These are phyloP conservation scores for Rhizopogon rudus DNA, from an alignment of 768 basidiomycete genomes.

Conservation along the genomic window DNA sequence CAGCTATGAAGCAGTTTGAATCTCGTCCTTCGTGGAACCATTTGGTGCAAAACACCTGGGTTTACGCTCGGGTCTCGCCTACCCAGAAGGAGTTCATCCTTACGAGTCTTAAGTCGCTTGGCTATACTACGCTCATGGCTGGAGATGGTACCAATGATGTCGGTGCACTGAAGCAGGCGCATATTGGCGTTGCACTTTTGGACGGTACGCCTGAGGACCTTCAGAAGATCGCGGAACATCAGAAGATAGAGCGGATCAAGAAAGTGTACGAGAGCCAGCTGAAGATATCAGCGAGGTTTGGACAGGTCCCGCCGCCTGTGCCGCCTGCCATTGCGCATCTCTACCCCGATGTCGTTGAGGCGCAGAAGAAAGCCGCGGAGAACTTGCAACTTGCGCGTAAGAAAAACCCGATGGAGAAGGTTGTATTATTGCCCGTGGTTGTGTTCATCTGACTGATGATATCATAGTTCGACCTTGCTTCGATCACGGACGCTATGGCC, in stretches of 20 bases:
- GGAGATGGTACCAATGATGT: slow-evolving; percentile 99
- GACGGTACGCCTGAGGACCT: slow-evolving; percentile 92
- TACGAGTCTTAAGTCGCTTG: slow-evolving; percentile 81
- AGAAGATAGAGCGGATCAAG: slow-evolving; percentile 85
- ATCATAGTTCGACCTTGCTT: slow-evolving; percentile 65
- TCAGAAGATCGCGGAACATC: slow-evolving; percentile 90
- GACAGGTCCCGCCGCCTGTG: slow-evolving; percentile 90
- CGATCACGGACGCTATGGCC: slow-evolving; percentile 81
- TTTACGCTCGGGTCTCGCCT: slow-evolving; percentile 97
- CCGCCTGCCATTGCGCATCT: slow-evolving; percentile 83
- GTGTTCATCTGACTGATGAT: slow-evolving; percentile 11
- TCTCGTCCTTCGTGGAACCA: slow-evolving; percentile 63
- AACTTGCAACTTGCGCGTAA: slow-evolving; percentile 60
- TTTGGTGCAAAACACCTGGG: slow-evolving; percentile 94
- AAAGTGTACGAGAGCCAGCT: slow-evolving; percentile 97
- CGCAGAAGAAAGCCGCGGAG: slow-evolving; percentile 78
- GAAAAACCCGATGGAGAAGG: slow-evolving; percentile 90
- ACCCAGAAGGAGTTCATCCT: slow-evolving; percentile 94
- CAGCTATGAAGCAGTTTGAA: slow-evolving; percentile 87
- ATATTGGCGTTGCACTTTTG: slow-evolving; percentile 90
- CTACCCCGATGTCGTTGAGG: slow-evolving; percentile 87
- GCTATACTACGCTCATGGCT: slow-evolving; percentile 94
- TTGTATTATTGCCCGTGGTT: slow-evolving; percentile 25
- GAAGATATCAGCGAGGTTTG: slow-evolving; percentile 84
- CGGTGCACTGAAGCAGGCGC: slow-evolving; percentile 96